Evolutionary conservation across 305 asterid genomes (phyloP).

Genomic region (Solanum aculeatissimum): DNA sequence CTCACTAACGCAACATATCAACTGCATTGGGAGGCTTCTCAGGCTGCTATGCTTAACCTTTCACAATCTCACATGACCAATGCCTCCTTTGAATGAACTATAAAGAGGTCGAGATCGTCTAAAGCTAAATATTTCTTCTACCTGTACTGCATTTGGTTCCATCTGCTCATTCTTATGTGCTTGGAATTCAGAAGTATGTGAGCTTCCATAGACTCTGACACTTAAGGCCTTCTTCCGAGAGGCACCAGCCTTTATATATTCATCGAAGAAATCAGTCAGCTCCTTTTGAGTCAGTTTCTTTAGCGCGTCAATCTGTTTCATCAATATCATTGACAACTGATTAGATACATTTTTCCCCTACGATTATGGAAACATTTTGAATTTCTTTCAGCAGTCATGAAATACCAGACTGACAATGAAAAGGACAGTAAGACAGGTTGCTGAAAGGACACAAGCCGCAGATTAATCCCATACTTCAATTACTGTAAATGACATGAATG

Average conservation of each 20-base stretch:
- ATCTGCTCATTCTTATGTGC: slow-evolving; percentile 1
- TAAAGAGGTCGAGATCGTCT: slow-evolving; percentile 5
- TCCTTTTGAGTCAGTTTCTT: slow-evolving; percentile 1
- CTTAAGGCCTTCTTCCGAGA: slow-evolving; percentile 5
- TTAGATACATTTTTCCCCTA: not conserved
- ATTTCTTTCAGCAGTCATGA: not conserved
- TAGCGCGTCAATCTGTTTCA: slow-evolving; percentile 4
- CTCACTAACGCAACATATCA: not conserved
- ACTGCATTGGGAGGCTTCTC: not conserved
- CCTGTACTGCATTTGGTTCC: not conserved
- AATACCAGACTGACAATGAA: not conserved
- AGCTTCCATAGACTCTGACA: slow-evolving; percentile 5
- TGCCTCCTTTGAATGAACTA: slow-evolving; percentile 9
- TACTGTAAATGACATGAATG: not conserved
- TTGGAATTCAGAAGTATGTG: not conserved
- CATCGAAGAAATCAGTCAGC: slow-evolving; percentile 4
- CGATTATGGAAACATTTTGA: not conserved
- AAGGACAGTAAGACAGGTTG: not conserved
- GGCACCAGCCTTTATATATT: not conserved
- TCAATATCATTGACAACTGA: not conserved
- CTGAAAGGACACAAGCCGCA: not conserved
- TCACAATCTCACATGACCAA: slow-evolving; percentile 6
- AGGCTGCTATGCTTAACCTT: not conserved
- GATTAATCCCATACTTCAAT: not conserved
- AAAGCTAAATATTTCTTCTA: slow-evolving; percentile 4